Evolutionary conservation across 768 basidiomycete genomes (phyloP), one percentile per base, ranked within the genome.

Genomic region (Nidularia pulvinata): DNA sequence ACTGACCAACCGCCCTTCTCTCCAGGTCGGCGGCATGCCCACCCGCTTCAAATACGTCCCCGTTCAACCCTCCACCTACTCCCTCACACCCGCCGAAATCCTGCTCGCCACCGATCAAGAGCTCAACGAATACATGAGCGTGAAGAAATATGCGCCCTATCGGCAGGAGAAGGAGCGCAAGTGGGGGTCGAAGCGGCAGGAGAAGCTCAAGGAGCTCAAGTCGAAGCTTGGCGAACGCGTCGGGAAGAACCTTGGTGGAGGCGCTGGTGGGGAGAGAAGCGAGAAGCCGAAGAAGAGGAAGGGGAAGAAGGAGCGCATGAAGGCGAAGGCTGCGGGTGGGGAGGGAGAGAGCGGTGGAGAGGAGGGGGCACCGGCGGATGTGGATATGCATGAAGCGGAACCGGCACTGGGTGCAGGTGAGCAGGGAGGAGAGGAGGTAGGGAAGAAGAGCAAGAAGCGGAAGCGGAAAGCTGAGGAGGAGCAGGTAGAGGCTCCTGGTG

Each of bases 11-110:
- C n/a, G n/a, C n/a, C n/a, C n/a, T n/a, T 49, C 13, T 58, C 3
- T 33, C 22, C 62, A 95, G 95, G 87, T 96, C 49, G 95, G 86
- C 6, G 92, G 87, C 65, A 73, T 95, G 63, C 88, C 94, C 2
- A 98, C 95, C 0, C 88, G 93, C 9, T 99, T 99, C 82, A 88
- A 90, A 68, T 99, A 99, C 65, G 76, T 83, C n/a, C 77, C 85
- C 43, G 83, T 89, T 34, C 69, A 84, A 43, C 63, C 84, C 0
- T 78, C 88, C 55, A 68, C 66, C 33, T 95, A 80, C 69, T 85
- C 82, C 1, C 83, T 99, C 42, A 81, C 85, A 1, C 84, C 96
- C 0, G 84, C 79, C 4, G 95, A 99, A 61, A 92, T 98, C 57
- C 78, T 99, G 25, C 80, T 93, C 63, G 95, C 96, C 5, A 92